These are phyloP conservation scores for Thuidium tamariscinum DNA, from an alignment of 225 moss, liverwort and hornwort species.

Conservation along the genomic window DNA sequence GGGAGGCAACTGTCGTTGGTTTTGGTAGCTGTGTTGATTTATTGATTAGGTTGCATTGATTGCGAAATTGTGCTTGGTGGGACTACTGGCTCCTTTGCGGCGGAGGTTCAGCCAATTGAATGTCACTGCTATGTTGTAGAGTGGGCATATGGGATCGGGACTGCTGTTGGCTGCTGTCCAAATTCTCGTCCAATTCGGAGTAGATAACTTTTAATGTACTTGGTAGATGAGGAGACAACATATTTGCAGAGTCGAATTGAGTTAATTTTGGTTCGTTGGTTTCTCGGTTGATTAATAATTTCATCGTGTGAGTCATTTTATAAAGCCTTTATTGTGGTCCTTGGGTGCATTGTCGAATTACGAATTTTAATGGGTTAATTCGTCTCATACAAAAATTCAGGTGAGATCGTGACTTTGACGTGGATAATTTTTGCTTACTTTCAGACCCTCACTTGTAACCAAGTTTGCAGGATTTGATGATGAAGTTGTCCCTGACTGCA, in stretches of 20 bases:
- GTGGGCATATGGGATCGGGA: neutral
- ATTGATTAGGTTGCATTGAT: neutral
- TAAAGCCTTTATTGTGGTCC: neutral
- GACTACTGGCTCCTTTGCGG: neutral
- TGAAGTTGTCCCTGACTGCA: constrained; percentile 15
- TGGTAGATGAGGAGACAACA: neutral
- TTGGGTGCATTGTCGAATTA: neutral
- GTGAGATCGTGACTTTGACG: neutral
- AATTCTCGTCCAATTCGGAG: neutral
- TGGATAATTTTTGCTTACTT: neutral
- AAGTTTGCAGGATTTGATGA: neutral
- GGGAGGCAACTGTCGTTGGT: neutral
- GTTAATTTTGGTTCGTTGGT: neutral
- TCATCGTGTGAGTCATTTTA: neutral
- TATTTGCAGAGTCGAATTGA: neutral
- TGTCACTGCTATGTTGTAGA: neutral
- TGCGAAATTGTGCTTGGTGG: neutral
- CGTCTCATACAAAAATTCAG: neutral
- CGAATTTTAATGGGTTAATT: neutral
- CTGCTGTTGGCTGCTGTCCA: neutral
- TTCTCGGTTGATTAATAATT: neutral
- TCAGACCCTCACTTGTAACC: neutral
- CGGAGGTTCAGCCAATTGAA: neutral
- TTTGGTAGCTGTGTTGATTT: neutral
- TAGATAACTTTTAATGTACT: neutral